Conservation (phyloP, 345 rosid species). For the Aquilaria malaccensis region DNA sequence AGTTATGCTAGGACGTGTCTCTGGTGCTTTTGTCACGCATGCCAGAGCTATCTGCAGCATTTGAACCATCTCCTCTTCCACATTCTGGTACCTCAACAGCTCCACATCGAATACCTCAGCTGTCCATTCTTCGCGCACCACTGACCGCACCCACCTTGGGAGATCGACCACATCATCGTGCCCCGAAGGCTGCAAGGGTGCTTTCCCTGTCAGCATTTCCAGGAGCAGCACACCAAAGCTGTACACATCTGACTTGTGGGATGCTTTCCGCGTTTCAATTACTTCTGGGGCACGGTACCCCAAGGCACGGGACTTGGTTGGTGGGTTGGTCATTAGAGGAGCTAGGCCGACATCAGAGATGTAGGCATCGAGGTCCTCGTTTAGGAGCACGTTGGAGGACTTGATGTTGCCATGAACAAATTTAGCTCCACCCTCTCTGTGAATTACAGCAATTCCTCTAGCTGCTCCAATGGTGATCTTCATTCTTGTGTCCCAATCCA, state of each 20-base stretch:
- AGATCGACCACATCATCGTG: constrained; percentile 55
- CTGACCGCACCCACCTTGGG: constrained; percentile 84
- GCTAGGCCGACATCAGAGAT: constrained; percentile 58
- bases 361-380: constrained; percentile 47
- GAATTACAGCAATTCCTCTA: constrained; percentile 55
- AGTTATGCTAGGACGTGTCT: constrained; percentile 54
- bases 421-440: constrained; percentile 35
- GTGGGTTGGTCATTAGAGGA: constrained; percentile 45
- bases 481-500: constrained; percentile 72
- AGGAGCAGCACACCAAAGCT: constrained; percentile 83
- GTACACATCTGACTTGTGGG: constrained; percentile 70
- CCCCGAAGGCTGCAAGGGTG: constrained; percentile 55
- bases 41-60: constrained; percentile 73
- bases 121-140: constrained; percentile 84
- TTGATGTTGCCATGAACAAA: constrained; percentile 71
- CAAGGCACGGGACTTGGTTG: constrained; percentile 35
- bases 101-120: constrained; percentile 86
- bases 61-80: constrained; percentile 85
- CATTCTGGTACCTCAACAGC: constrained; percentile 49
- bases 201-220: constrained; percentile 72
- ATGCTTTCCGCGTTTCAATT: constrained; percentile 45
- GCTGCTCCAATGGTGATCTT: constrained; percentile 58
- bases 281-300: constrained; percentile 82
- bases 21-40: constrained; percentile 56
- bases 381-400: constrained; percentile 64